These are phyloP conservation scores for Pyricularia grisea DNA, from an alignment of 2,329 filamentous ascomycete genomes.

Conservation along the genomic window DNA sequence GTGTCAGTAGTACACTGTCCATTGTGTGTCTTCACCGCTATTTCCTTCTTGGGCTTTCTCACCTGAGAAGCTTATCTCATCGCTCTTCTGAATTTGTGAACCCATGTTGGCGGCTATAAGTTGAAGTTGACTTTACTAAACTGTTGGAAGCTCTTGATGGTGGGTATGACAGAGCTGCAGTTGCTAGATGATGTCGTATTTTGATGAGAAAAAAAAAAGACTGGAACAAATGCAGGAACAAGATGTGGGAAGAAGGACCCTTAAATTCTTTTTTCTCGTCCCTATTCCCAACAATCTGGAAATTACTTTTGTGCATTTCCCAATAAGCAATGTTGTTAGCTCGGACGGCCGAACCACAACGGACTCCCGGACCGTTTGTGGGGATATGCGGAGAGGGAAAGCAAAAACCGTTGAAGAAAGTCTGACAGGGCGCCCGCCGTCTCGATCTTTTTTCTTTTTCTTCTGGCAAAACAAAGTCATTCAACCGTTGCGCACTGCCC, in stretches of 20 bases:
- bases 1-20: background rate
- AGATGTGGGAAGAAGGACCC: background rate
- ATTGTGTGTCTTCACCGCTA: background rate
- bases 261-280: background rate
- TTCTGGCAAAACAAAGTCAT: background rate
- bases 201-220: background rate
- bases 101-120: constrained; percentile 1
- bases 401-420: background rate
- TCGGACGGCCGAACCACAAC: background rate
- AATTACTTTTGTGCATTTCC: background rate
- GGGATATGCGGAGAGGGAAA: background rate
- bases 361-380: constrained; percentile 1
- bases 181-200: background rate
- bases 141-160: background rate
- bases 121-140: background rate
- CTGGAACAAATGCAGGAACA: background rate
- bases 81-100: background rate
- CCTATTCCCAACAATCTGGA: background rate
- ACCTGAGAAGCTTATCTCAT: background rate
- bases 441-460: background rate
- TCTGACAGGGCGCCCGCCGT: background rate
- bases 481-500: background rate
- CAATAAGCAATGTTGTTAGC: background rate
- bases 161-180: background rate
- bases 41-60: background rate